Percentiles rank a stretch among this genome's conserved stretches.
phyloP scores from a whole-genome alignment of 257 asterid species.

The Nicotiana paniculata region DNA sequence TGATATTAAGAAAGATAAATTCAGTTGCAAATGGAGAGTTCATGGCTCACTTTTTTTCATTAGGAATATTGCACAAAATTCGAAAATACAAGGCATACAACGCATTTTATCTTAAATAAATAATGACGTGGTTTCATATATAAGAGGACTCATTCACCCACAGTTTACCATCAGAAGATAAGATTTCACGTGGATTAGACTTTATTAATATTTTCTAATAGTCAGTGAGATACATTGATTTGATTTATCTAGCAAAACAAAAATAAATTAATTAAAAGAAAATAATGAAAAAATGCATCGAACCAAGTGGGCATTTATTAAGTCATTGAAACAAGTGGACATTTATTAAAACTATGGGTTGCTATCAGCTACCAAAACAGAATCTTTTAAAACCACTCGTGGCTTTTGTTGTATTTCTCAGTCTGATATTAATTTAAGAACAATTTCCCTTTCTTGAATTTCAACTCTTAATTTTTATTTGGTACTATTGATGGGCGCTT shows the following conservation, averaged over 20 bases:
- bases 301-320: background rate
- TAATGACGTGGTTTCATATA: background rate
- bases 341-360: slow-evolving; percentile 1
- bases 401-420: background rate
- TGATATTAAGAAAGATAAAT: background rate
- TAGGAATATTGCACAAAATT: too few relatives aligned
- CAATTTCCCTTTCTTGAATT: background rate
- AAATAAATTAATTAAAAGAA: too few relatives aligned
- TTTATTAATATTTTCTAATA: background rate
- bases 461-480: background rate
- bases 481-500: background rate
- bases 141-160: background rate
- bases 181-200: background rate
- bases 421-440: background rate
- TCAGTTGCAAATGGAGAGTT: too few relatives aligned
- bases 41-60: too few relatives aligned
- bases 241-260: background rate
- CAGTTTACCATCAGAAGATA: background rate
- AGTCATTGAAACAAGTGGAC: background rate
- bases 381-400: slow-evolving; percentile 4
- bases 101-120: background rate
- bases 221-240: background rate
- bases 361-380: background rate
- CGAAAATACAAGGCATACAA: too few relatives aligned
- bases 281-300: background rate